A percentile compares a stretch with the other conserved stretches of the same genome.
Evolutionary conservation across 2,329 filamentous ascomycete genomes (phyloP).

Genomic region (Fusarium oxysporum): DNA sequence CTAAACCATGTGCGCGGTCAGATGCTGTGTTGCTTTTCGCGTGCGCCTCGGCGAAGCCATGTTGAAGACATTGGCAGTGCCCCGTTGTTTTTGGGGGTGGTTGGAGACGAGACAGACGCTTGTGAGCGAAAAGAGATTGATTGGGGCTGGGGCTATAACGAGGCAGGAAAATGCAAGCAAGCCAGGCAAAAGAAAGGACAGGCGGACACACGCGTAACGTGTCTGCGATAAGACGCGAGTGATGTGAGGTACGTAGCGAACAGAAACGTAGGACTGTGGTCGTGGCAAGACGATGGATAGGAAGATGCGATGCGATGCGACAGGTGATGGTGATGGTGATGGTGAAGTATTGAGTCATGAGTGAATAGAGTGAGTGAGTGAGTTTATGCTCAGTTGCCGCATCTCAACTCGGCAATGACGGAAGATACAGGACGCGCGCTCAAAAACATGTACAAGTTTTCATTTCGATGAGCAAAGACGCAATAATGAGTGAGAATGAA

Average conservation of each 20-base stretch:
- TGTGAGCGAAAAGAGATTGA: constrained; percentile 20
- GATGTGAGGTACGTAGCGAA: constrained; percentile 15
- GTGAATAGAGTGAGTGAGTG: neutral
- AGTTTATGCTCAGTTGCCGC: constrained; percentile 17
- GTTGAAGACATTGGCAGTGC: constrained; percentile 13
- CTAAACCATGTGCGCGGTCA: constrained; percentile 27
- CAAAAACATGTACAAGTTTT: constrained; percentile 19
- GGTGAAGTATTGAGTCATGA: constrained; percentile 7
- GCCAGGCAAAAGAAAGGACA: neutral
- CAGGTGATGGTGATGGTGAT: neutral
- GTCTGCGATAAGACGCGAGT: constrained; percentile 12
- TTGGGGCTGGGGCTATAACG: constrained; percentile 29
- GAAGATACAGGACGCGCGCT: constrained; percentile 31
- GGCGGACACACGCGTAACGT: constrained; percentile 18
- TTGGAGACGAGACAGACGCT: constrained; percentile 24
- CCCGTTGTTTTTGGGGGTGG: constrained; percentile 36
- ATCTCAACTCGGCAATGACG: constrained; percentile 32
- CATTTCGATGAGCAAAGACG: neutral
- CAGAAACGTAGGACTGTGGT: constrained; percentile 7
- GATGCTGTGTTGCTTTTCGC: constrained; percentile 29
- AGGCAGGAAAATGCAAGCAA: constrained; percentile 12
- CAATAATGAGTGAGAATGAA: neutral
- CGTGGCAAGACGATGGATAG: neutral
- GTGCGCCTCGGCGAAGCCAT: constrained; percentile 22
- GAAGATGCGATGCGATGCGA: neutral